Base-by-base conservation (phyloP, 306 rosid genomes). In the Sphenostylis stenocarpa region DNA sequence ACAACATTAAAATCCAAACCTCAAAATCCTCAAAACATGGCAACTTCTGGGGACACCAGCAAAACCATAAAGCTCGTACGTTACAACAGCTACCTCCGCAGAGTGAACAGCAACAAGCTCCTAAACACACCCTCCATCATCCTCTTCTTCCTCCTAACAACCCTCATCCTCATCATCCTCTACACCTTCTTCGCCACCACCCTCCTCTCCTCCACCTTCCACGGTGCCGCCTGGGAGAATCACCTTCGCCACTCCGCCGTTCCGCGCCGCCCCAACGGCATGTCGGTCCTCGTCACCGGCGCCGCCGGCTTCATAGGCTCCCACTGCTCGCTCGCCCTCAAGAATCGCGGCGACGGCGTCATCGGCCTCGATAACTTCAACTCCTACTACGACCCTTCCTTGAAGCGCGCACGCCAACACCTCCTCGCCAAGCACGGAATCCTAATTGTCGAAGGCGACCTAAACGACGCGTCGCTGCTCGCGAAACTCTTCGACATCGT, bases 341-440 rank as follows among this genome's bases (percentile, higher is more conserved):
- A 94, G 4, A 94, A 94, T 16, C 91, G 96, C 7, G 98, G 96
- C 6, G 98, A 94, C 31, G 98, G 97, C 0, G 98, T 94, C 0
- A 41, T 94, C 0, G 98, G 98, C 2, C 79, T 94, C 0, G 97
- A 94, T 52, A 94, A 90, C 63, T 94, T 94, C 90, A 94, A 94
- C 77, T 24, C 38, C 58, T 94, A 94, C 78, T 94, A 94, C 79
- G 98, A 94, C 61, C 97, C 96, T 10, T 85, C 96, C 9, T 67
- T 94, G 56, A 94, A 94, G 73, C 84, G 95, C 0, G 94, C 97
- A 0, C 24, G 98, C 0, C 92, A 91, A 26, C 73, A 84, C 0
- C 80, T 94, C 0, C 73, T 94, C 1, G 23, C 72, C 0, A 84
- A 73, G 4, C 94, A 90, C 57, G 88, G 87, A 55, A 64, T 94